A percentile compares a stretch with the other conserved stretches of the same genome.
phyloP scores from a whole-genome alignment of 78 protist species.

The Emiliania huxleyi region DNA sequence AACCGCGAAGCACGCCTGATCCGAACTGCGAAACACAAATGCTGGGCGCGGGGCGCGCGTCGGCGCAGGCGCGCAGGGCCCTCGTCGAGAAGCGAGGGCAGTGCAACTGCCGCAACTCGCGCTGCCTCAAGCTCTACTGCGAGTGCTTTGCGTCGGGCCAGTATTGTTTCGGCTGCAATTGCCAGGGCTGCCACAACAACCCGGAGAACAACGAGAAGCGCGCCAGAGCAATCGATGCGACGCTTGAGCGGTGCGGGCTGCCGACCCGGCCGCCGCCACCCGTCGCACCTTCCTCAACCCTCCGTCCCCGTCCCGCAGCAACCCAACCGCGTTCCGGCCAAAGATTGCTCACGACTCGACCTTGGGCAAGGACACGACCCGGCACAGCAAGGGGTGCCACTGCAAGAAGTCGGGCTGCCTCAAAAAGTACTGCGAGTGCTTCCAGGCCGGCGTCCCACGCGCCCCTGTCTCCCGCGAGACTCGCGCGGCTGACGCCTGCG shows the following conservation, averaged over 20 bases:
- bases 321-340: slow-evolving; percentile 74
- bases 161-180: slow-evolving; percentile 64
- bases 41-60: too few species aligned
- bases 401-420: slow-evolving; percentile 77
- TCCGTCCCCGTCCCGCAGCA: neutral
- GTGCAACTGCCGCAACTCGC: slow-evolving; percentile 84
- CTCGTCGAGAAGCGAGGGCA: slow-evolving; percentile 38
- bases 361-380: neutral
- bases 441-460: neutral
- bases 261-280: too few species aligned
- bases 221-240: slow-evolving; percentile 49
- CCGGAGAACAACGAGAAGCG: slow-evolving; percentile 59
- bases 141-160: slow-evolving; percentile 71
- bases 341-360: slow-evolving; percentile 44
- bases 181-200: slow-evolving; percentile 67
- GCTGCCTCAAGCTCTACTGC: slow-evolving; percentile 80
- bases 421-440: slow-evolving; percentile 87
- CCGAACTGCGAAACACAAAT: too few species aligned
- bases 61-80: too few species aligned
- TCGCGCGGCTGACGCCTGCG: too few species aligned
- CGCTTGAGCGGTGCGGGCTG: slow-evolving; percentile 65
- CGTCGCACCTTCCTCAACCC: too few species aligned
- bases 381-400: slow-evolving; percentile 78
- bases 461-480: neutral
- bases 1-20: too few species aligned